Evolutionary conservation across 495 filamentous ascomycete species (phyloP).

Genomic region (Achaetomiella virescens): DNA sequence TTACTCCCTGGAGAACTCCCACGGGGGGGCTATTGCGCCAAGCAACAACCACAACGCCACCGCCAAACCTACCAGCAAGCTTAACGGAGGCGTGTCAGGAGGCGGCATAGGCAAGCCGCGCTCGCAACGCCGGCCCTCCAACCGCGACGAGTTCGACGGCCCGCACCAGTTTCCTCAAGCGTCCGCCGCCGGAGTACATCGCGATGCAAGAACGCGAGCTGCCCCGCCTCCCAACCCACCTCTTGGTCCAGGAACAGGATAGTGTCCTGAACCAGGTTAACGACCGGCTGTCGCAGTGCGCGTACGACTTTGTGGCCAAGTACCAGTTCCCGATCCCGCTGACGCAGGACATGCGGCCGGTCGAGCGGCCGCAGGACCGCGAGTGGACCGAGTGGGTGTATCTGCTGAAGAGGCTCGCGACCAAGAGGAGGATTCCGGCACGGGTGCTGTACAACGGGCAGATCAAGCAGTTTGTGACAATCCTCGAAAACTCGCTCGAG

Average conservation of each 20-base stretch:
- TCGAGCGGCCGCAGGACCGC: constrained; percentile 70
- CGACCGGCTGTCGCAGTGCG: constrained; percentile 75
- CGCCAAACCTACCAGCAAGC: constrained; percentile 20
- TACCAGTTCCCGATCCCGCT: constrained; percentile 85
- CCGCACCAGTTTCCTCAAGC: constrained; percentile 72
- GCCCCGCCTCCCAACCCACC: constrained; percentile 73
- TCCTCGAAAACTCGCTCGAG: constrained; percentile 76
- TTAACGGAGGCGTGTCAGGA: constrained; percentile 17
- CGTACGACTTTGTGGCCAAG: constrained; percentile 82
- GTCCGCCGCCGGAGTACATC: constrained; percentile 57
- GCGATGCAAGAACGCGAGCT: constrained; percentile 71
- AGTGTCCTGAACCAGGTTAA: constrained; percentile 72
- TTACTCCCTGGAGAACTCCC: constrained; percentile 37
- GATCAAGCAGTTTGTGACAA: constrained; percentile 81
- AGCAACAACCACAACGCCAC: constrained; percentile 25
- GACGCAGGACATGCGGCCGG: constrained; percentile 70
- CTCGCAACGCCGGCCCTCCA: constrained; percentile 66
- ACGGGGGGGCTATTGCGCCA: constrained; percentile 25
- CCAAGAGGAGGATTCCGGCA: constrained; percentile 76
- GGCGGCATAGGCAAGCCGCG: constrained; percentile 43
- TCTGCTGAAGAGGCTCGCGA: constrained; percentile 77
- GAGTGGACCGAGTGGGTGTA: constrained; percentile 94
- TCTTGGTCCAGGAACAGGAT: constrained; percentile 78
- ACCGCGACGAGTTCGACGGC: constrained; percentile 83
- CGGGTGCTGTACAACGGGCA: constrained; percentile 79